Evolutionary conservation across 306 rosid species (phyloP), one percentile per base, ranked within the genome.

Genomic region (Erythrophleum fordii): DNA sequence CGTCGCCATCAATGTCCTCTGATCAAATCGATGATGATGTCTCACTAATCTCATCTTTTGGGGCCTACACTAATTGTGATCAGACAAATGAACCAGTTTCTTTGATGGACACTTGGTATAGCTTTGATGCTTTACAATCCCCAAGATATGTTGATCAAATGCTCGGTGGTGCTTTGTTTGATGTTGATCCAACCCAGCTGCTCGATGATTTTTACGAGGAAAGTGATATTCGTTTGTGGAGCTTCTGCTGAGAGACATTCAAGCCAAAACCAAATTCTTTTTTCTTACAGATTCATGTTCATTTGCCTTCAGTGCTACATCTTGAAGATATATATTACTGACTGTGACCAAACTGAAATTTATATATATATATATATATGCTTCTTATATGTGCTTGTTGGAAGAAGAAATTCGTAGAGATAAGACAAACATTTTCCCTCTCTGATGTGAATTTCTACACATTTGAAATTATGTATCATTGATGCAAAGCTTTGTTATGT

Each of bases 211-310:
- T 77, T 59, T 91, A 88, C 25, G 97, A 91, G 77, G 99, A 95
- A 81, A 86, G 77, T 76, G 97, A 93, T 56, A 89, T 96, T 84
- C 76, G 81, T 44, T 80, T 96, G 86, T 96, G 99, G 99, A 96
- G 87, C 80, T 96, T 93, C 94, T 88, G 92, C 86, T 94, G 89
- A 91, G 76, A 78, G 34, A 51, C 26, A 62, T 65, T 45, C 76
- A 64, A 66, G 58, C 53, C 76, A 80, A 49, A 23, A 45, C 29
- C 31, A 26, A 22, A 23, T 39, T 81, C 67, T 23, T 80, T 22
- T 17, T 48, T 41, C 44, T 78, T 45, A 58, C 62, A 71, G 53
- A 86, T 88, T 93, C 89, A 84, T 70, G 85, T 89, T 89, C 80
- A 79, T 87, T 88, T 77, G 70, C 60, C 80, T 80, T 44, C 42